Evolutionary conservation across 78 protist species (phyloP).

Genomic region (Emiliania huxleyi): DNA sequence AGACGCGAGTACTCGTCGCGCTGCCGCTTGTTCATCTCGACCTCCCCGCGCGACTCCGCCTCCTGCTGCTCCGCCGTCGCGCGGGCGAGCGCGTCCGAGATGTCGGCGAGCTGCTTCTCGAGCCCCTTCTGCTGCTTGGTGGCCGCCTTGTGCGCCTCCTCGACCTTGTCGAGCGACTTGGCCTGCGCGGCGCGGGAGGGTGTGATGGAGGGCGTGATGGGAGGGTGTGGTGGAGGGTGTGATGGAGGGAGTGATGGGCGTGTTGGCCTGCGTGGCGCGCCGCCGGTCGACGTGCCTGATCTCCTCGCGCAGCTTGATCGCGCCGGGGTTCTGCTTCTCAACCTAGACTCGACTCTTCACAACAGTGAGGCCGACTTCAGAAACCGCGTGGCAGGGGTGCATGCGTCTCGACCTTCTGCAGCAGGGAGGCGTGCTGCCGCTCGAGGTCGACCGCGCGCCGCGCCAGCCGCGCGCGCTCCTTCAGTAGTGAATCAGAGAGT

Average conservation of each 20-base stretch:
- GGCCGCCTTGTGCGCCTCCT: not conserved
- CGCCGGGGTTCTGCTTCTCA: not conserved
- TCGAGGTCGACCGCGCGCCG: not conserved
- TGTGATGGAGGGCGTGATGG: no score
- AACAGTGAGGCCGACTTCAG: no score
- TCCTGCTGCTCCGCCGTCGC: not conserved
- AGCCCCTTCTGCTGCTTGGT: not conserved
- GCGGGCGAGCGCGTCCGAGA: not conserved
- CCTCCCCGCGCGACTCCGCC: not conserved
- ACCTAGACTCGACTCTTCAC: no score
- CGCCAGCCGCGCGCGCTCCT: not conserved
- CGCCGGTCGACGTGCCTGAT: not conserved
- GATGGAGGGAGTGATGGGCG: no score
- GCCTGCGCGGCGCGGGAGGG: no score
- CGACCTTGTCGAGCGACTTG: not conserved
- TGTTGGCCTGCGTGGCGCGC: not conserved
- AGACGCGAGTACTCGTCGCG: not conserved
- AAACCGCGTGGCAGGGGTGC: no score
- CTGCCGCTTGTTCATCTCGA: not conserved
- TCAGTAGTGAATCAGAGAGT: no score
- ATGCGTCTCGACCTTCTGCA: not conserved
- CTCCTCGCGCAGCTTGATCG: not conserved
- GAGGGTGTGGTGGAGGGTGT: no score
- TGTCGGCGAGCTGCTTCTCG: not conserved
- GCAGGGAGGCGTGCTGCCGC: not conserved